Evolutionary conservation across 257 asterid genomes (phyloP).

Genomic region (Przewalskia tangutica): DNA sequence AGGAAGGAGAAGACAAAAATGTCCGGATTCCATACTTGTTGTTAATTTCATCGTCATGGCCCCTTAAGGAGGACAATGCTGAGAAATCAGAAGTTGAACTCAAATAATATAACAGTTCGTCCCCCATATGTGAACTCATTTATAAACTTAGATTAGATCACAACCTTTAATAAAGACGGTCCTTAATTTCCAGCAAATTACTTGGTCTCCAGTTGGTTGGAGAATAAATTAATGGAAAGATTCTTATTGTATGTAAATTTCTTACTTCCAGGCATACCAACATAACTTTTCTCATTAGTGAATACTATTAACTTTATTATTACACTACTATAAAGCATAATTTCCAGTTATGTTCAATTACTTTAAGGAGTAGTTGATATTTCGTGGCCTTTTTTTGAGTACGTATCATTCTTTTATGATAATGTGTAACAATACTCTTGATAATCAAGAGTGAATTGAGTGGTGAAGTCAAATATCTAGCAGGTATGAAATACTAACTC

Average conservation of each 20-base stretch:
- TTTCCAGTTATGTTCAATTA: not conserved
- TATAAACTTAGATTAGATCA: too few species aligned
- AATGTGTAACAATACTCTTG: not conserved
- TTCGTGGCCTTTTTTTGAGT: not conserved
- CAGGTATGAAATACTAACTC: not conserved
- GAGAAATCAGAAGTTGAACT: not conserved
- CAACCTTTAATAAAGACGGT: too few species aligned
- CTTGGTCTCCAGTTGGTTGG: too few species aligned
- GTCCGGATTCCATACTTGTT: not conserved
- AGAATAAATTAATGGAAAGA: too few species aligned
- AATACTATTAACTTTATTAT: too few species aligned
- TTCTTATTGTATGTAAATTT: too few species aligned
- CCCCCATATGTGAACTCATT: too few species aligned
- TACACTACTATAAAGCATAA: not conserved
- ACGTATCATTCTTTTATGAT: not conserved
- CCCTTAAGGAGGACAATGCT: not conserved
- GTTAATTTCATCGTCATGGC: not conserved
- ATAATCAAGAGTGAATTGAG: not conserved
- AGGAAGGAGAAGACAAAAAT: not conserved
- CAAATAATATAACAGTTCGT: not conserved
- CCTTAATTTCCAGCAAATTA: too few species aligned
- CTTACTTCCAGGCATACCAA: too few species aligned
- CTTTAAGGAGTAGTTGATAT: not conserved
- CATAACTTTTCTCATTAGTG: too few species aligned
- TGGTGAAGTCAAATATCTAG: not conserved